Evolutionary conservation across 768 basidiomycete species (phyloP).

Genomic region (Hericium coralloides): DNA sequence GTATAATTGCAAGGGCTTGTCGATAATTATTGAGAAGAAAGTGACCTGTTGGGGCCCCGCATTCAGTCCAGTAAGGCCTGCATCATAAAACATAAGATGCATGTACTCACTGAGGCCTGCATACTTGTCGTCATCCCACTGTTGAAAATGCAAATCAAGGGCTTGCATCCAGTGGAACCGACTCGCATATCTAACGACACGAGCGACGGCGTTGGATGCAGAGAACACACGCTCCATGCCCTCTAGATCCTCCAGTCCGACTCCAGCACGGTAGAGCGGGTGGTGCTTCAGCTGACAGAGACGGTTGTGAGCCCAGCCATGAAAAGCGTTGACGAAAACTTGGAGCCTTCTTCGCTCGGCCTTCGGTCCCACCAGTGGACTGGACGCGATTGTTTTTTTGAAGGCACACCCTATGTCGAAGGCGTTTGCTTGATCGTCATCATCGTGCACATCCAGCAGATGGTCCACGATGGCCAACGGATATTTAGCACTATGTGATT

Average conservation of each 20-base stretch:
- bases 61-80: background rate
- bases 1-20: no score
- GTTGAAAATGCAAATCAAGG: background rate
- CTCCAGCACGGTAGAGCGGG: background rate
- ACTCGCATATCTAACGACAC: background rate
- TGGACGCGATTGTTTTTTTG: background rate
- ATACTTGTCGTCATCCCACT: background rate
- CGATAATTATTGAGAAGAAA: no score
- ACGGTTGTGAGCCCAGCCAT: conserved; percentile 1
- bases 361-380: background rate
- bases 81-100: no score
- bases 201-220: background rate
- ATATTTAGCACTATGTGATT: background rate
- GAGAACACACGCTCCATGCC: conserved; percentile 1
- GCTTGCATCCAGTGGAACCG: background rate
- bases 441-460: background rate
- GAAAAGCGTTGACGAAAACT: background rate
- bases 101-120: background rate
- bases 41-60: no score
- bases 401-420: conserved; percentile 2
- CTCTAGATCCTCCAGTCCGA: background rate
- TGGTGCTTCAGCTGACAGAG: background rate
- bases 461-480: background rate
- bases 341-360: background rate
- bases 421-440: background rate